Base-by-base conservation (phyloP, 805 yeast species). In the Candida wancherniae region DNA sequence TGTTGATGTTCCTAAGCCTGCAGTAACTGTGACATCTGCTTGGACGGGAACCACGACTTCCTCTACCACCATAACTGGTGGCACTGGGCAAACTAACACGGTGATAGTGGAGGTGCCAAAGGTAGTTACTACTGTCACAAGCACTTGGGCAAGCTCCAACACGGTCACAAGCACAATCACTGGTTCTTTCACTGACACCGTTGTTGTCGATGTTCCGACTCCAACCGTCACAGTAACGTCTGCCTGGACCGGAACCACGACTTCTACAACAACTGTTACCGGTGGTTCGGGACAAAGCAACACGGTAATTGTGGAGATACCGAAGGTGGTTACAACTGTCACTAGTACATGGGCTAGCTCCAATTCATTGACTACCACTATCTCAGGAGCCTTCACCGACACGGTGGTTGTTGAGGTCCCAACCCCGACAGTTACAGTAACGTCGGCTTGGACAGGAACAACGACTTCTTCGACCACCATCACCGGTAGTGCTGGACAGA, bases 101-200 rank as follows among this genome's bases (percentile, higher is more conserved):
- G 30, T 39, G 4, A 16, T 37, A 2, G 40, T 48, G 3, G 40
- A 45, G 8, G 39, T 36, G 11, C 51, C 53, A 8, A 36, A 31
- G 28, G 47, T 47, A 0, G 32, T 36, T 4, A 19, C 19, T 1
- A 47, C 50, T 1, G 28, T 22, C 6, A 45, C 51, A 2, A 27
- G 33, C 18, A 37, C 50, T 14, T 42, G 42, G 34, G 22, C 26
- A 9, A 33, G 33, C 10, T 23, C 43, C 6, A 33, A 44, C 14
- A 33, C 39, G 10, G 47, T 53, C 17, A 23, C 28, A 10, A 39
- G 45, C 8, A 28, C 24, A 10, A 17, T 13, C n/a, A 9, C 31
- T 5, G 38, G 34, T 16, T 9, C 17, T 4, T 18, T 12, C 4
- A 31, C 28, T 2, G 18, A 21, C 24, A 36, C 37, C 2, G 37